phyloP scores from a whole-genome alignment of 768 basidiomycete genomes.

The Rhodosporidiobolus odoratus region DNA sequence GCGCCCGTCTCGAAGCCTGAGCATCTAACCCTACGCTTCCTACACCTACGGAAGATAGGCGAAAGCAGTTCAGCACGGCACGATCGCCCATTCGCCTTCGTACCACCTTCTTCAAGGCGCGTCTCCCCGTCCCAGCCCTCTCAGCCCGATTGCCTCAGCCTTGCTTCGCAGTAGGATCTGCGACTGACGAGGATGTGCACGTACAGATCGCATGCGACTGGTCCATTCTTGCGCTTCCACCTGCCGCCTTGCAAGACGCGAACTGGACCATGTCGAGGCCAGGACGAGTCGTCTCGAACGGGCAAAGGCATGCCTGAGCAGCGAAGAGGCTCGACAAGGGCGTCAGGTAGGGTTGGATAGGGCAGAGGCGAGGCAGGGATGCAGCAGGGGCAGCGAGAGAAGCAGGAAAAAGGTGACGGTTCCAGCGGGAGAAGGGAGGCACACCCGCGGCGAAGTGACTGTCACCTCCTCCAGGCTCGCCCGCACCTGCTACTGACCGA shows the following conservation, averaged over 20 bases:
- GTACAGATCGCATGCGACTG: slow-evolving; percentile 2
- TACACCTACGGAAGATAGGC: background rate
- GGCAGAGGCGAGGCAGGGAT: background rate
- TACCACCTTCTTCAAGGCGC: background rate
- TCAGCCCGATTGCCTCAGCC: background rate
- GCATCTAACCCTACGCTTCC: slow-evolving; percentile 2
- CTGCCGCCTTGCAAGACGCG: background rate
- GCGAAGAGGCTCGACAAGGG: no score
- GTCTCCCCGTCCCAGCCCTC: background rate
- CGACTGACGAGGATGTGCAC: background rate
- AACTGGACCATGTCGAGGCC: background rate
- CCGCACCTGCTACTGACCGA: no score
- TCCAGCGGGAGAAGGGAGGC: no score
- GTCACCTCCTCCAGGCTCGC: no score
- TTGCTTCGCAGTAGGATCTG: background rate
- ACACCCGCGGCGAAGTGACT: no score
- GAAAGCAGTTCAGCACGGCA: background rate
- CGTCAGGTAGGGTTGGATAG: background rate
- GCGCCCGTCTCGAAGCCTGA: slow-evolving; percentile 14
- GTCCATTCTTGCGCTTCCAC: slow-evolving; percentile 9
- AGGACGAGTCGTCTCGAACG: background rate
- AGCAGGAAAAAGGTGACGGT: no score
- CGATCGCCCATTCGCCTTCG: background rate
- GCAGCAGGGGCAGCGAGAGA: background rate
- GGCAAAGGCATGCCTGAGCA: no score